Base-by-base conservation (phyloP, 139 green algal genomes). In the Ettlia oleoabundans region DNA sequence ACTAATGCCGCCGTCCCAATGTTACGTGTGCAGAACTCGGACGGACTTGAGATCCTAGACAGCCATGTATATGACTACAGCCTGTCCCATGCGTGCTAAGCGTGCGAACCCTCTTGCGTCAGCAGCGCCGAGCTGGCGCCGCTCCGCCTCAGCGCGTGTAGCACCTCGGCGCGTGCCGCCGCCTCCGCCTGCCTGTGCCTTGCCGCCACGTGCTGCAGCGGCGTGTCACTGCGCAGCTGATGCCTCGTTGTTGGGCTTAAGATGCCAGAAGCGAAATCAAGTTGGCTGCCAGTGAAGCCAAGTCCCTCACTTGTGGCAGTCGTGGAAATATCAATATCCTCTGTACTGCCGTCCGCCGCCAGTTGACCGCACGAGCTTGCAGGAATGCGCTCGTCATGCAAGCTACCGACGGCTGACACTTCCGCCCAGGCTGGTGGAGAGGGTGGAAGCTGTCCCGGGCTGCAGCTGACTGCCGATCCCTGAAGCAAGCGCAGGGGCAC, bases 151-250 rank as follows among this genome's bases (percentile, higher is more conserved):
- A 81, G 58, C 53, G 51, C 38, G 58, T 13, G 24, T 40, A n/a
- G n/a, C 63, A 82, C 43, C 65, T 82, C 64, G 7, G 18, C 24
- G 0, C 65, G 42, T 1, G 43, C 77, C 10, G 43, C 77, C 26
- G 41, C 77, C 43, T 75, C 77, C 18, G 51, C 77, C 47, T 82
- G 63, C n/a, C 26, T 33, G 35, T 76, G 77, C 22, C 77, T 41
- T 2, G 77, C 64, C 0, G 42, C 77, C 66, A 76, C 52, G 33
- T 82, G 77, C 18, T 41, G 77, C 47, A 19, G 77, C 22, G 77
- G 76, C 42, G 76, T 70, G 58, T 70, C 75, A 1, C 58, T 43
- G 33, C 33, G 33, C 10, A 6, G 65, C 35, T 42, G 65, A 19
- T 24, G 28, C 28, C 62, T 37, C 62, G n/a, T 19, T 10, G 19